Conservation (phyloP, 345 rosid species). For the Salix caprea region DNA sequence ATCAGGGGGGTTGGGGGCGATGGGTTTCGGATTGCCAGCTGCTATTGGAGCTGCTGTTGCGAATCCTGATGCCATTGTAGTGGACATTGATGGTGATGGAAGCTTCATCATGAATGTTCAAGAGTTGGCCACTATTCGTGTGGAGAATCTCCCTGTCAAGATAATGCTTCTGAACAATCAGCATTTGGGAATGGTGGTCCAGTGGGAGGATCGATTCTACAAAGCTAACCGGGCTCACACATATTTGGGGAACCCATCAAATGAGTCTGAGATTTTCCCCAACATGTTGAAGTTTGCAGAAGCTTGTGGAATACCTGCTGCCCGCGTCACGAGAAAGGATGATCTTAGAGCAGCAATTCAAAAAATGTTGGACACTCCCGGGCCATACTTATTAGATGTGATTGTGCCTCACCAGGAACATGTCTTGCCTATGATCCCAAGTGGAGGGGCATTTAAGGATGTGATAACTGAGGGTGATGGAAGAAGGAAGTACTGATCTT, state of each 20-base stretch:
- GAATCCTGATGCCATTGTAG: constrained; percentile 67
- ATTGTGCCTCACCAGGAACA: constrained; percentile 97
- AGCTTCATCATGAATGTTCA: constrained; percentile 96
- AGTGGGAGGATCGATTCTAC: constrained; percentile 92
- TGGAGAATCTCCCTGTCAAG: constrained; percentile 85
- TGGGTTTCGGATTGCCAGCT: constrained; percentile 98
- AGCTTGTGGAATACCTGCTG: constrained; percentile 83
- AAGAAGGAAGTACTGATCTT: constrained; percentile 36
- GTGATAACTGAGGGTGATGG: constrained; percentile 91
- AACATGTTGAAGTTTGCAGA: constrained; percentile 79
- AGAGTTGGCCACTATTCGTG: constrained; percentile 79
- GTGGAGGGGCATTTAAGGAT: constrained; percentile 88
- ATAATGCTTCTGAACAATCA: constrained; percentile 78
- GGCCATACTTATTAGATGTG: constrained; percentile 85
- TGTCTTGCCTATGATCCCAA: constrained; percentile 95
- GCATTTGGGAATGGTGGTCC: constrained; percentile 95
- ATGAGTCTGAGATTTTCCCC: constrained; percentile 72
- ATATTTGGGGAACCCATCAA: constrained; percentile 72
- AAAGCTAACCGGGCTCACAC: constrained; percentile 94
- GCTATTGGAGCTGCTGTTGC: constrained; percentile 99
- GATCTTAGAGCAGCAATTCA: constrained; percentile 67
- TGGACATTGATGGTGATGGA: constrained; percentile 98
- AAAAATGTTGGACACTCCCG: constrained; percentile 86
- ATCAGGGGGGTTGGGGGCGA: constrained; percentile 90
- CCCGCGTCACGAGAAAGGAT: constrained; percentile 63